phyloP scores from a whole-genome alignment of 495 filamentous ascomycete genomes.

The Neurospora discreta region DNA sequence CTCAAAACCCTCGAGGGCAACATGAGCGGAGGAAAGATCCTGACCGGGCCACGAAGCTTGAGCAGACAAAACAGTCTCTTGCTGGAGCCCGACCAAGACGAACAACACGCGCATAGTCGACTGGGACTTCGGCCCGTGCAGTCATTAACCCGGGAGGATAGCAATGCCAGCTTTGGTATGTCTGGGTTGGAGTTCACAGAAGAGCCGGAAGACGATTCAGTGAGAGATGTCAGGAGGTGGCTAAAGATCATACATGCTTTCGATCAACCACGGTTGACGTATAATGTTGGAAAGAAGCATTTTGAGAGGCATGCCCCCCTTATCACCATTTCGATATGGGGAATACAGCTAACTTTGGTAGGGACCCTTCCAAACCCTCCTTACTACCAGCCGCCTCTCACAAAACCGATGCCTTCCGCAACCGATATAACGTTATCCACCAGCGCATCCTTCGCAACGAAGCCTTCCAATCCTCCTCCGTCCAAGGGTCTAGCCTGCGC shows the following conservation, averaged over 20 bases:
- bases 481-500: conserved; percentile 40
- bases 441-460: conserved; percentile 88
- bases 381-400: conserved; percentile 69
- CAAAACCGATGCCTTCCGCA: conserved; percentile 76
- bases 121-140: conserved; percentile 32
- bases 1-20: conserved; percentile 70
- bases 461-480: conserved; percentile 72
- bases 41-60: conserved; percentile 29
- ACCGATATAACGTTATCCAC: conserved; percentile 81
- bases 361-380: conserved; percentile 53
- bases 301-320: conserved; percentile 55
- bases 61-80: conserved; percentile 51
- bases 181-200: conserved; percentile 50
- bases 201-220: conserved; percentile 44
- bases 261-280: conserved; percentile 75
- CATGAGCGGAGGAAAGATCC: conserved; percentile 70
- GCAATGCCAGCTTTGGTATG: conserved; percentile 52
- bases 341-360: conserved; percentile 8
- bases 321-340: not conserved
- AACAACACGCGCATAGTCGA: conserved; percentile 28
- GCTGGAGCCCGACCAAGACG: conserved; percentile 26
- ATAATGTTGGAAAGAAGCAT: conserved; percentile 80
- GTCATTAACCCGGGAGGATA: conserved; percentile 39
- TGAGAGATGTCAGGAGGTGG: conserved; percentile 61
- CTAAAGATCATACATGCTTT: conserved; percentile 67